Evolutionary conservation across 768 basidiomycete genomes (phyloP).

Genomic region (Xerocomellus chrysenteron): DNA sequence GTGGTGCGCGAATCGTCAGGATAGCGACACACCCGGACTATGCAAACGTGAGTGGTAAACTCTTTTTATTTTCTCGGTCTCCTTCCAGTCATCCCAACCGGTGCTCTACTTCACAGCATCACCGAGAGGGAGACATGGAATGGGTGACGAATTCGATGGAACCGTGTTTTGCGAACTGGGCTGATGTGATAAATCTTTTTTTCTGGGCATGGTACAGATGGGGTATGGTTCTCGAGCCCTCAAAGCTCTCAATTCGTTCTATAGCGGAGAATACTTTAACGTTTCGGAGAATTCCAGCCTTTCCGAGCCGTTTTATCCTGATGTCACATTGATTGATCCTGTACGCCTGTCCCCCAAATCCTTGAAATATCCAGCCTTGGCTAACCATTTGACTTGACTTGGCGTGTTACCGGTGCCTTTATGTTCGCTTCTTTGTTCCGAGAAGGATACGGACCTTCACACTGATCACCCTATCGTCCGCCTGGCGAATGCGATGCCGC

Average conservation of each 20-base stretch:
- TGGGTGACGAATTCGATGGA: background rate
- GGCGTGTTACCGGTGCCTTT: background rate
- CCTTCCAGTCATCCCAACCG: background rate
- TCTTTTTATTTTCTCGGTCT: background rate
- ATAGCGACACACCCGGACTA: conserved; percentile 97
- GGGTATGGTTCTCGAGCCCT: conserved; percentile 93
- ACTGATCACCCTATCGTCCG: conserved; percentile 79
- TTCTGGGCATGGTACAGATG: conserved; percentile 57
- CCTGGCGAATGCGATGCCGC: conserved; percentile 79
- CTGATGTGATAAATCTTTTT: conserved; percentile 1
- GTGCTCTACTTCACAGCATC: background rate
- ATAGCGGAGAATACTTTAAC: conserved; percentile 89
- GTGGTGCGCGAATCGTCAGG: conserved; percentile 87
- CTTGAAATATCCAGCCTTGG: background rate
- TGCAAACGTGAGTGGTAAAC: conserved; percentile 59
- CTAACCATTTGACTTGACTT: conserved; percentile 1
- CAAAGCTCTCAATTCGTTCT: conserved; percentile 84
- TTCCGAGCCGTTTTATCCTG: conserved; percentile 57
- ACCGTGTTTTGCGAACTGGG: background rate
- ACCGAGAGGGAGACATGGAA: background rate
- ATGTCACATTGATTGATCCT: conserved; percentile 49
- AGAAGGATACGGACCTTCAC: conserved; percentile 55
- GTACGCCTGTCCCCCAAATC: conserved; percentile 28
- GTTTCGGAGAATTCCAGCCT: conserved; percentile 59
- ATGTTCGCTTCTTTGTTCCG: background rate